A percentile compares a stretch with the other conserved stretches of the same genome.
Conservation (phyloP, 176 grass and related monocot species). For the Bolboschoenus planiculmis region DNA sequence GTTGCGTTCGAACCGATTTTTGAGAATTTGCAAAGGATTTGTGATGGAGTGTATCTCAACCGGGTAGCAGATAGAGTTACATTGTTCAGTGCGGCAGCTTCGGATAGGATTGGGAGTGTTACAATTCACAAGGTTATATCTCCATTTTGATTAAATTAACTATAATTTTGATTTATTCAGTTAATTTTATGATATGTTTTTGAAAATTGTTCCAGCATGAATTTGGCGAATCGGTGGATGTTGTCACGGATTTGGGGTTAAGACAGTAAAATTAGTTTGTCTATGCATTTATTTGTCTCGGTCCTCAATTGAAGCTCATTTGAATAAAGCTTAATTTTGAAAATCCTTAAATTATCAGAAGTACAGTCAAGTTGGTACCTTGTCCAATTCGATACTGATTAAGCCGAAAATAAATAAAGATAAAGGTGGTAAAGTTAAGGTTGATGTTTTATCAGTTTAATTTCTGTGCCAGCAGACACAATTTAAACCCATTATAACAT, state of each 20-base stretch:
- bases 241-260: not conserved
- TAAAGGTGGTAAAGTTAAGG: not conserved
- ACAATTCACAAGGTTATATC: constrained; percentile 30
- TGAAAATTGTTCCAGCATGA: not conserved
- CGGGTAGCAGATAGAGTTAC: constrained; percentile 40
- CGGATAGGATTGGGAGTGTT: constrained; percentile 67
- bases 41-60: constrained; percentile 67
- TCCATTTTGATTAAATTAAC: not conserved
- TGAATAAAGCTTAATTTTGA: not conserved
- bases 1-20: constrained; percentile 77
- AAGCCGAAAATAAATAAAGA: not conserved
- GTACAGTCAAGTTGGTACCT: not conserved
- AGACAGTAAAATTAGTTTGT: not conserved
- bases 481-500: not conserved
- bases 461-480: not conserved
- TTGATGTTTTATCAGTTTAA: not conserved
- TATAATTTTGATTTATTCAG: constrained; percentile 4
- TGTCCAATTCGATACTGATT: not conserved
- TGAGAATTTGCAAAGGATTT: constrained; percentile 83
- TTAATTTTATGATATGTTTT: not conserved
- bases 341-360: not conserved
- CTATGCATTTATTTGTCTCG: not conserved
- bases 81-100: constrained; percentile 47
- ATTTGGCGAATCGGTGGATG: not conserved
- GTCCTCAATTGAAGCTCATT: not conserved